phyloP scores from a whole-genome alignment of 2,329 filamentous ascomycete genomes.

The Lachnellula subtilissima region DNA sequence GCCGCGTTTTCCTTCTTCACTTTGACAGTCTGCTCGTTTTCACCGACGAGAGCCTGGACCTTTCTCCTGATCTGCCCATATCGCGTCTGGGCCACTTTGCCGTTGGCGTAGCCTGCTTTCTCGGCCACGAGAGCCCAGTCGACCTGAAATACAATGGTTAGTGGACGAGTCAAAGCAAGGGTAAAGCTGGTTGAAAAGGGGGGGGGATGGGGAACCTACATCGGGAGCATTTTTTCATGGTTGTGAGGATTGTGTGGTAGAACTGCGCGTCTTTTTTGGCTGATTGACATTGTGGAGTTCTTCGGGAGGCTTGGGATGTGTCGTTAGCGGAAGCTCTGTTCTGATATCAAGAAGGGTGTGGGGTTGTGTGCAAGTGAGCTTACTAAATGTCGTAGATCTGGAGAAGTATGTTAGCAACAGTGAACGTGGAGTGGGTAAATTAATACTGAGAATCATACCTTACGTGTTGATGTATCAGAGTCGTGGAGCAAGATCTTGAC shows the following conservation, averaged over 20 bases:
- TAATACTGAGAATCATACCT: too few species aligned
- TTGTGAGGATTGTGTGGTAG: slow-evolving; percentile 15
- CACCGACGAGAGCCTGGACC: background rate
- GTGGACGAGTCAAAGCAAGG: background rate
- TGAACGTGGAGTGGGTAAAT: too few species aligned
- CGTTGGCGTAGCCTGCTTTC: slow-evolving; percentile 42
- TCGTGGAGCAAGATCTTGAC: too few species aligned
- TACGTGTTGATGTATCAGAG: too few species aligned
- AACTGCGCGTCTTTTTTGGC: slow-evolving; percentile 18
- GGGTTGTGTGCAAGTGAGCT: too few species aligned
- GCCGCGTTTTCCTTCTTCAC: too few species aligned
- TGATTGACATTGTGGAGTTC: slow-evolving; percentile 2
- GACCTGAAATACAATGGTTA: background rate
- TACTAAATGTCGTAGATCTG: too few species aligned
- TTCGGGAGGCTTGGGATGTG: background rate
- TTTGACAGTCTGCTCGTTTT: too few species aligned
- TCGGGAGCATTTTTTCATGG: slow-evolving; percentile 16
- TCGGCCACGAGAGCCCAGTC: slow-evolving; percentile 31
- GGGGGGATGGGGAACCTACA: slow-evolving; percentile 7
- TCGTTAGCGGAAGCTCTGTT: too few species aligned
- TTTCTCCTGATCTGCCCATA: slow-evolving; percentile 48
- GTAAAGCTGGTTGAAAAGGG: too few species aligned
- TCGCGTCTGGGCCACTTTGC: slow-evolving; percentile 42
- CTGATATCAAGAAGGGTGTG: too few species aligned
- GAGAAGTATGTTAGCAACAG: too few species aligned